Evolutionary conservation across 2,329 filamentous ascomycete species (phyloP).

Genomic region (Colletotrichum sp.): DNA sequence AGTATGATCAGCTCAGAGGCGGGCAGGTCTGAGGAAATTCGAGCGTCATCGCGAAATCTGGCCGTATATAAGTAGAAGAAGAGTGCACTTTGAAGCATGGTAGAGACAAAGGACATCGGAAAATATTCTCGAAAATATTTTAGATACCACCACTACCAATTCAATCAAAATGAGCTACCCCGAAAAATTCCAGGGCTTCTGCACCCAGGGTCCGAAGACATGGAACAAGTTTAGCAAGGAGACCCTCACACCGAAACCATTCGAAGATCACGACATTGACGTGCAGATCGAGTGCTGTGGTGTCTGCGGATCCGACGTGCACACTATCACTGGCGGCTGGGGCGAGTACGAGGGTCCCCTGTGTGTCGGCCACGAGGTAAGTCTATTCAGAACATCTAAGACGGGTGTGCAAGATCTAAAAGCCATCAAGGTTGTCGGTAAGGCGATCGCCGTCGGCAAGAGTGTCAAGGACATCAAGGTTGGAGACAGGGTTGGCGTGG

Average conservation of each 20-base stretch:
- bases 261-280: constrained; percentile 50
- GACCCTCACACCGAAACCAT: constrained; percentile 41
- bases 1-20: neutral
- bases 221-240: constrained; percentile 46
- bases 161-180: constrained; percentile 44
- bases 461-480: constrained; percentile 54
- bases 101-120: neutral
- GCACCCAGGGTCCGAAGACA: constrained; percentile 44
- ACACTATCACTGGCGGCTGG: constrained; percentile 64
- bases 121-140: neutral
- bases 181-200: constrained; percentile 48
- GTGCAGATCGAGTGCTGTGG: constrained; percentile 75
- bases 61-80: neutral
- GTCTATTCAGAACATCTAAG: neutral
- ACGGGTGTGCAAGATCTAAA: neutral
- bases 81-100: neutral
- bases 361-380: constrained; percentile 60
- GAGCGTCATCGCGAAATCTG: neutral
- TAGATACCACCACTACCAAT: neutral
- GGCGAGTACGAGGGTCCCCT: constrained; percentile 51
- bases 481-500: constrained; percentile 70
- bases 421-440: constrained; percentile 52
- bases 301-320: constrained; percentile 66
- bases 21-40: neutral
- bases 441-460: constrained; percentile 52